Percentiles rank a stretch among this genome's conserved stretches.
Conservation (phyloP, 2,329 filamentous ascomycete genomes). For the Cyphellophora attinorum region DNA sequence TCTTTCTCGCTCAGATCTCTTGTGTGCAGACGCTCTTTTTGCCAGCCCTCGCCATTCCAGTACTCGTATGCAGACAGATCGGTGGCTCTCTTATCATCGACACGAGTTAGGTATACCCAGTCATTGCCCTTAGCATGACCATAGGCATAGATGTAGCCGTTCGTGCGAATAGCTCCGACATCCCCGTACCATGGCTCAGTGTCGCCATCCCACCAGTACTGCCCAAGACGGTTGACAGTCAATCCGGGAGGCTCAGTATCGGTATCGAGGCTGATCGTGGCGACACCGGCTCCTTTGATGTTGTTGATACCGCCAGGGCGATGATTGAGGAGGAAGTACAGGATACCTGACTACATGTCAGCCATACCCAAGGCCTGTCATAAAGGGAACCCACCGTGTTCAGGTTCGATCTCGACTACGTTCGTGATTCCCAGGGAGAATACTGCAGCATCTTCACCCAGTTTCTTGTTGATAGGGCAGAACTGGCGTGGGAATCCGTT, state of each 20-base stretch:
- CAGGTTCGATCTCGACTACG: slow-evolving; percentile 14
- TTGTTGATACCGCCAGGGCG: slow-evolving; percentile 17
- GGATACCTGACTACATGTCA: slow-evolving; percentile 7
- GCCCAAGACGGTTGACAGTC: slow-evolving; percentile 10
- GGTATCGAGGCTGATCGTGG: slow-evolving; percentile 7
- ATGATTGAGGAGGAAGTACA: slow-evolving; percentile 20
- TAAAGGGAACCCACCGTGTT: slow-evolving; percentile 6
- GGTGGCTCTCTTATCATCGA: slow-evolving; percentile 9
- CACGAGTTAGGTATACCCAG: slow-evolving; percentile 18
- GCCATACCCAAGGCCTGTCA: not conserved
- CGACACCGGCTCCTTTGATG: slow-evolving; percentile 18
- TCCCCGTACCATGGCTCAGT: slow-evolving; percentile 20
- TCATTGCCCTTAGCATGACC: slow-evolving; percentile 18
- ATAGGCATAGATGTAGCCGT: slow-evolving; percentile 18
- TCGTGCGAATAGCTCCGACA: slow-evolving; percentile 14
- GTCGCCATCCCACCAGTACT: slow-evolving; percentile 19
- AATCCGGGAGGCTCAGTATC: slow-evolving; percentile 11
- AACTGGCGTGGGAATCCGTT: slow-evolving; percentile 17
- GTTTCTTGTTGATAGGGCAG: slow-evolving; percentile 11
- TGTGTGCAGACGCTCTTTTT: slow-evolving; percentile 9
- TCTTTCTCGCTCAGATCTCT: slow-evolving; percentile 14
- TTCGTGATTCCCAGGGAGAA: slow-evolving; percentile 19
- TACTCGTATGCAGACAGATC: slow-evolving; percentile 18
- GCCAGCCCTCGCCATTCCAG: slow-evolving; percentile 18
- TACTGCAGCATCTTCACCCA: slow-evolving; percentile 13